Conservation (phyloP, 495 filamentous ascomycete species). For the Achaetomiella virescens region DNA sequence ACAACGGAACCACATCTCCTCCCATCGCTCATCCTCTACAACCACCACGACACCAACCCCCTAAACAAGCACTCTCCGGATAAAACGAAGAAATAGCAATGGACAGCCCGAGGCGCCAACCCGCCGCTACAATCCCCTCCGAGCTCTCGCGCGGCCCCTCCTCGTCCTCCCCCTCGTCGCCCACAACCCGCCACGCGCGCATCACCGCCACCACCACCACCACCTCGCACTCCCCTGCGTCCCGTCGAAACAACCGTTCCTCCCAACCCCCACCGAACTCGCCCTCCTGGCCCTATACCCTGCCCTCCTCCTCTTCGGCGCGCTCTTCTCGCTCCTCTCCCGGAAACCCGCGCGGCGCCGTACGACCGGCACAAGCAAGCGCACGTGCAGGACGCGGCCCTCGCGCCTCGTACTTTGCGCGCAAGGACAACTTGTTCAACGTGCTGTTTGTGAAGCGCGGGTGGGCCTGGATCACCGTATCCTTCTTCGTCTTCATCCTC, state of each 20-base stretch:
- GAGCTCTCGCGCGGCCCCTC: not conserved
- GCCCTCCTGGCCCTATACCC: constrained; percentile 66
- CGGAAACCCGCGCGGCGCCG: constrained; percentile 52
- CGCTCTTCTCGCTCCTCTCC: constrained; percentile 70
- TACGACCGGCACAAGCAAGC: constrained; percentile 53
- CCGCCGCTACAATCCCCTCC: constrained; percentile 9
- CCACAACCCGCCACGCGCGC: not conserved
- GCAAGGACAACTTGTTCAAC: constrained; percentile 88
- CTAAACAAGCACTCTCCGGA: too few species aligned
- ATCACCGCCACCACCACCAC: not conserved
- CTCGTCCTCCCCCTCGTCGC: not conserved
- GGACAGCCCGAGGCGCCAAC: not conserved
- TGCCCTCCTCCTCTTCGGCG: constrained; percentile 66
- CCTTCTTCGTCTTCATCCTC: constrained; percentile 54
- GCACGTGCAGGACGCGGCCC: constrained; percentile 49
- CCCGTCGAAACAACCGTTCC: constrained; percentile 36
- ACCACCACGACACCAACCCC: not conserved
- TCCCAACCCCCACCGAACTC: constrained; percentile 57
- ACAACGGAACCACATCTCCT: not conserved
- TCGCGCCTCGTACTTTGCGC: constrained; percentile 85
- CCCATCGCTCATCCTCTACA: not conserved
- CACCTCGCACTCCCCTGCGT: not conserved
- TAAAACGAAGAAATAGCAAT: too few species aligned
- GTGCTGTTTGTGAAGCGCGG: constrained; percentile 86
- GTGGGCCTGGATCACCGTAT: constrained; percentile 80